Percentiles rank a stretch among this genome's conserved stretches.
phyloP scores from a whole-genome alignment of 2,329 filamentous ascomycete genomes.

The Aspergillus sp. region DNA sequence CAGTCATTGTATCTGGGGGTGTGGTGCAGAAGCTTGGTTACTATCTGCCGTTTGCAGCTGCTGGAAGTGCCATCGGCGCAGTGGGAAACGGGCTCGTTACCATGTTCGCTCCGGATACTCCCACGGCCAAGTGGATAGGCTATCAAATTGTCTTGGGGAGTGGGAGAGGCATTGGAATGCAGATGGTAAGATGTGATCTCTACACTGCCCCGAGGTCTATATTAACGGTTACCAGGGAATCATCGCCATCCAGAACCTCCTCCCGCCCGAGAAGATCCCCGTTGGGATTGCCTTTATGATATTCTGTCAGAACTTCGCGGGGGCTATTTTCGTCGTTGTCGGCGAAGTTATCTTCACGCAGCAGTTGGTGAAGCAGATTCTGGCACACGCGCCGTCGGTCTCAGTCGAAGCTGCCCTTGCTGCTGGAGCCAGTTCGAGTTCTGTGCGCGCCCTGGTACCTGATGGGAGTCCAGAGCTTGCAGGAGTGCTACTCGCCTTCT shows the following conservation, averaged over 20 bases:
- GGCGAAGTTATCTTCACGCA: background rate
- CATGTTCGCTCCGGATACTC: constrained; percentile 39
- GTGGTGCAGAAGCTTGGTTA: constrained; percentile 33
- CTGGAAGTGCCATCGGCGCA: constrained; percentile 29
- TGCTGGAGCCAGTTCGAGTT: constrained; percentile 44
- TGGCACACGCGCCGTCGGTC: background rate
- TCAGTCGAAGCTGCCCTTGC: constrained; percentile 29
- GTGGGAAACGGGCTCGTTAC: constrained; percentile 45
- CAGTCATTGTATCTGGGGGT: constrained; percentile 34
- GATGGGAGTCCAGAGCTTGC: constrained; percentile 20
- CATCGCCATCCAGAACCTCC: background rate
- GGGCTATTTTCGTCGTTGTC: background rate
- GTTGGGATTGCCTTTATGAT: background rate
- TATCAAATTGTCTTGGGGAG: constrained; percentile 49
- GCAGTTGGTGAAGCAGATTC: background rate
- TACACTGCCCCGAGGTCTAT: background rate
- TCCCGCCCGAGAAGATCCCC: background rate
- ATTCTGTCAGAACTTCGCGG: background rate
- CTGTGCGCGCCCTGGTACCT: constrained; percentile 35
- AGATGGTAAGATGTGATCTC: constrained; percentile 18
- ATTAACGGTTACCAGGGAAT: constrained; percentile 21
- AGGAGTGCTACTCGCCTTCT: constrained; percentile 34
- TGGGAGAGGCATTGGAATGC: constrained; percentile 38
- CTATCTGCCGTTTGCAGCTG: constrained; percentile 33
- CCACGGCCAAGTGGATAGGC: constrained; percentile 46